Evolutionary conservation across 108 stramenopile species (phyloP), one percentile per base, ranked within the genome.

Genomic region (Nitzschia putrida): DNA sequence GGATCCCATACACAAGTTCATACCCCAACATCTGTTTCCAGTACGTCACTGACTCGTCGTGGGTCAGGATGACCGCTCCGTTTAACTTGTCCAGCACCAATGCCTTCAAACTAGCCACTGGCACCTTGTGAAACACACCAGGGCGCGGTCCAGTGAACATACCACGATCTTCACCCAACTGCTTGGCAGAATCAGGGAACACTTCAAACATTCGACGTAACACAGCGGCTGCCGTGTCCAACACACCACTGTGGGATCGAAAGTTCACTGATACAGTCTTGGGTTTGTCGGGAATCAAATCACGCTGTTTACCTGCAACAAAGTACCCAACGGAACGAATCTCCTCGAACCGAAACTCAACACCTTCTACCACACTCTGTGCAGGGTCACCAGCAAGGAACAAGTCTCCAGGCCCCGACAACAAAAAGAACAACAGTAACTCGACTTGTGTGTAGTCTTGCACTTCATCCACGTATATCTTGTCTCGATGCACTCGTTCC

Each of bases 321-420:
- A 51, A 61, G 41, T 82, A 64, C 0, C 66, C 83, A 5, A 86
- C 83, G 3, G 56, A 57, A 14, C 83, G 73, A 52, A 87, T 47
- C 10, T 84, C 86, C 64, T 87, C 83, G 73, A 87, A 87, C 3
- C 80, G 74, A 76, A 86, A 86, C 45, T 83, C 83, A 12, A 81
- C 81, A n/a, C 85, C 83, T 53, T 82, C 71, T 11, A 72, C 81
- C 11, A 87, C 83, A 45, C 68, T 72, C 52, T 87, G 86, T 3
- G 83, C 83, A n/a, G 86, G 74, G 64, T 87, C 83, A 11, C 85
- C 85, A 14, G 85, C 85, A 25, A 86, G 53, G 38, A 81, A 81
- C 3, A 84, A 59, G 49, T 50, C 72, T 12, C 83, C 83, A 1
- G 73, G 74, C 11, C 76, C 69, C 51, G 79, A 45, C 22, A 84